phyloP scores from a whole-genome alignment of 23 red algal genomes.

The Cyanidioschyzon merolae region DNA sequence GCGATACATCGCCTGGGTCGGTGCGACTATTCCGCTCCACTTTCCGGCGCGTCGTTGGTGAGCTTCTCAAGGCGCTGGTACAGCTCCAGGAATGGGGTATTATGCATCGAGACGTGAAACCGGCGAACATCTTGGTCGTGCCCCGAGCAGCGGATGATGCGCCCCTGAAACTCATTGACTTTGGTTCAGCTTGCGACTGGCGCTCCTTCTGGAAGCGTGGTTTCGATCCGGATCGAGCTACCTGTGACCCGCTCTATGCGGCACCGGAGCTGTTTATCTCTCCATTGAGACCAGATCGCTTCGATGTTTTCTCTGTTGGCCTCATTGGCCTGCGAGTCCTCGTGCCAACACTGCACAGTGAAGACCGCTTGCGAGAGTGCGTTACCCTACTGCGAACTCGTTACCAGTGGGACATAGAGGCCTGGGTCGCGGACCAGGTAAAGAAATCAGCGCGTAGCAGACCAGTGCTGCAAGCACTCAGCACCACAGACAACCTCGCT shows the following conservation, averaged over 20 bases:
- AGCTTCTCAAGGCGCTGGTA: slow-evolving; percentile 29
- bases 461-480: neutral
- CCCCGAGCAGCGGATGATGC: neutral
- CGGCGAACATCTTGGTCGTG: slow-evolving; percentile 47
- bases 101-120: slow-evolving; percentile 71
- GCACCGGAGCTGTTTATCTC: slow-evolving; percentile 41
- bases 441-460: neutral
- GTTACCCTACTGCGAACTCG: slow-evolving; percentile 2
- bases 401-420: slow-evolving; percentile 6
- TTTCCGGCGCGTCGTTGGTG: slow-evolving; percentile 29
- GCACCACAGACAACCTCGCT: neutral
- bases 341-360: slow-evolving; percentile 16
- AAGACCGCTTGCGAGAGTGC: slow-evolving; percentile 20
- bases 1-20: neutral
- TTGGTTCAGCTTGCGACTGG: slow-evolving; percentile 48
- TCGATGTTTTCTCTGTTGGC: slow-evolving; percentile 69
- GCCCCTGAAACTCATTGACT: slow-evolving; percentile 37
- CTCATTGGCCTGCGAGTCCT: slow-evolving; percentile 46
- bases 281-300: slow-evolving; percentile 26
- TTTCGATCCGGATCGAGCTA: slow-evolving; percentile 17
- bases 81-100: slow-evolving; percentile 49
- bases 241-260: slow-evolving; percentile 53
- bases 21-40: neutral
- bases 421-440: neutral
- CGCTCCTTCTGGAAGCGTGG: slow-evolving; percentile 33